These are phyloP conservation scores for Casuarina equisetifolia DNA, from an alignment of 306 rosid genomes.

Conservation along the genomic window DNA sequence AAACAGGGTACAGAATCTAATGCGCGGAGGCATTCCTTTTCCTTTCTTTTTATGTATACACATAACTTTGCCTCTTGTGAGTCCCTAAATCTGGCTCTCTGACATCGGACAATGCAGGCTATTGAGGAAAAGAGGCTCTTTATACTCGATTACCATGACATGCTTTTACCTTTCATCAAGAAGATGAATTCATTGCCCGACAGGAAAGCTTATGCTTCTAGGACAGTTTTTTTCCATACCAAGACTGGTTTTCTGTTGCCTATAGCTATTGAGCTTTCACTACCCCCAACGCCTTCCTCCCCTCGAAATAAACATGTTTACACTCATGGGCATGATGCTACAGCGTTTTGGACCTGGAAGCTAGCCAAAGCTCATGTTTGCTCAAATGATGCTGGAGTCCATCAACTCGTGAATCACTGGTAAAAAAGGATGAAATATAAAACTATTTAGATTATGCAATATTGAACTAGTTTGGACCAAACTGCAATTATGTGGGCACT, in stretches of 20 bases:
- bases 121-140: constrained; percentile 81
- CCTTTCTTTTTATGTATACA: background rate
- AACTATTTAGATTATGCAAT: constrained; percentile 7
- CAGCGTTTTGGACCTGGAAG: constrained; percentile 88
- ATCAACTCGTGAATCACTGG: constrained; percentile 97
- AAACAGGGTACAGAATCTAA: background rate
- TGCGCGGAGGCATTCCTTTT: background rate
- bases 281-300: constrained; percentile 62
- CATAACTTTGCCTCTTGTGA: constrained; percentile 11
- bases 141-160: constrained; percentile 81
- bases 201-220: constrained; percentile 80
- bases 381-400: constrained; percentile 87
- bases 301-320: constrained; percentile 49
- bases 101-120: constrained; percentile 50
- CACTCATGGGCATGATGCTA: constrained; percentile 83
- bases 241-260: constrained; percentile 55
- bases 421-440: constrained; percentile 26
- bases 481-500: background rate
- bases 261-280: constrained; percentile 83
- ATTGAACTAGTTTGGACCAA: background rate
- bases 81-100: background rate
- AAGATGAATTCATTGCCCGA: constrained; percentile 79
- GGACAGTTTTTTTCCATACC: constrained; percentile 66
- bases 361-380: constrained; percentile 96
- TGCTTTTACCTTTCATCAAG: constrained; percentile 72